These are phyloP conservation scores for Phaeosphaeriaceae sp. DNA, from an alignment of 2,329 filamentous ascomycete genomes.

Conservation along the genomic window DNA sequence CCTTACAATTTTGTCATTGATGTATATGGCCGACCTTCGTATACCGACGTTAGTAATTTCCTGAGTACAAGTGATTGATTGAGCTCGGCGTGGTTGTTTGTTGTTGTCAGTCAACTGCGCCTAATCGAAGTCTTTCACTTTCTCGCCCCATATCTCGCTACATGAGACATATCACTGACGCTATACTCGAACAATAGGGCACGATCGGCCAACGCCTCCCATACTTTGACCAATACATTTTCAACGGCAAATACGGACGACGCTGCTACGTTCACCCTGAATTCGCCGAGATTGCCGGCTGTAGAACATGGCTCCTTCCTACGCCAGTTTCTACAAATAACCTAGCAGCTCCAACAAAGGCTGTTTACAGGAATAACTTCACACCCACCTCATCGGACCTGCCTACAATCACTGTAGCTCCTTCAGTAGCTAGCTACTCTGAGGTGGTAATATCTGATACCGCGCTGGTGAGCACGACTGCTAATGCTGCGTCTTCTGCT, in stretches of 20 bases:
- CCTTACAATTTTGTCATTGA: neutral
- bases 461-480: neutral
- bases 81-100: too few relatives aligned
- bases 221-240: constrained; percentile 5
- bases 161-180: too few relatives aligned
- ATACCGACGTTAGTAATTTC: too few relatives aligned
- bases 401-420: neutral
- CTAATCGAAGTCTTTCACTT: too few relatives aligned
- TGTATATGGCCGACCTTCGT: neutral
- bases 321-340: neutral
- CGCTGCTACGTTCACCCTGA: constrained; percentile 1
- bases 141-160: too few relatives aligned
- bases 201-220: neutral
- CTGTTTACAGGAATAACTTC: neutral
- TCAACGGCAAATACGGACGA: neutral
- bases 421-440: neutral
- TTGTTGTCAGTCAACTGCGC: too few relatives aligned
- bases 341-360: neutral
- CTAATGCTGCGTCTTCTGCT: neutral
- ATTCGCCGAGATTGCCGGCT: neutral
- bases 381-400: neutral
- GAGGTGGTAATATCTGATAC: neutral
- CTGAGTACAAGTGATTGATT: too few relatives aligned
- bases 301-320: constrained; percentile 1
- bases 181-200: too few relatives aligned